phyloP scores from a whole-genome alignment of 2,329 filamentous ascomycete genomes.

The Fusarium sp. region DNA sequence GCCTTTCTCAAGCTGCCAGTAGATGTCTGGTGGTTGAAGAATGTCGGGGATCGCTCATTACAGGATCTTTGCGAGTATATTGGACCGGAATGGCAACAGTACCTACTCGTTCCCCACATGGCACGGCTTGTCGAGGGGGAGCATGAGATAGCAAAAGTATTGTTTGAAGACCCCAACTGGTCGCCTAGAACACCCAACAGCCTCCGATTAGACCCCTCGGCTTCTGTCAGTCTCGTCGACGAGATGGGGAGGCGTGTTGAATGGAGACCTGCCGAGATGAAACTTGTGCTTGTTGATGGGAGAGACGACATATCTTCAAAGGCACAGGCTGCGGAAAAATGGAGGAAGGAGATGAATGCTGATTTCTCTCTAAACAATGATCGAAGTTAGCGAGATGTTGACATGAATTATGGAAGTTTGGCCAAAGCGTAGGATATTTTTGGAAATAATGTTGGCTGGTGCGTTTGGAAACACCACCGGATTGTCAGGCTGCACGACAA shows the following conservation, averaged over 20 bases:
- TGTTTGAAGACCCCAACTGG: conserved; percentile 62
- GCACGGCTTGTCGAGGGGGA: conserved; percentile 53
- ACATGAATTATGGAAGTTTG: background rate
- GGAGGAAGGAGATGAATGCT: conserved; percentile 5
- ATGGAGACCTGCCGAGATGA: conserved; percentile 41
- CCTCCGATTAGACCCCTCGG: conserved; percentile 31
- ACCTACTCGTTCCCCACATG: conserved; percentile 59
- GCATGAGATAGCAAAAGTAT: conserved; percentile 55
- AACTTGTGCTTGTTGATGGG: conserved; percentile 40
- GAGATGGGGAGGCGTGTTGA: conserved; percentile 43
- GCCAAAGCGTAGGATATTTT: background rate
- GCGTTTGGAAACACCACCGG: no score
- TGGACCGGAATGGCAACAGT: conserved; percentile 56
- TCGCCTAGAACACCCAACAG: conserved; percentile 39
- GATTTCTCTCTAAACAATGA: background rate
- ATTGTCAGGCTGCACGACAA: no score
- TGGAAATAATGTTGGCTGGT: no score
- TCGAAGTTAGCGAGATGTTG: background rate
- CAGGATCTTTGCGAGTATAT: conserved; percentile 58
- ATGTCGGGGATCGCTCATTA: conserved; percentile 62
- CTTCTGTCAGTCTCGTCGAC: conserved; percentile 40
- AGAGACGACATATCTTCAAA: conserved; percentile 13
- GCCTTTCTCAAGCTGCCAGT: conserved; percentile 62
- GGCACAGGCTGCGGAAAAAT: conserved; percentile 16
- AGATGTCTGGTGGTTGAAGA: conserved; percentile 64